phyloP scores from a whole-genome alignment of 371 early-diverging fungal genomes.

The Funneliformis caledonium region DNA sequence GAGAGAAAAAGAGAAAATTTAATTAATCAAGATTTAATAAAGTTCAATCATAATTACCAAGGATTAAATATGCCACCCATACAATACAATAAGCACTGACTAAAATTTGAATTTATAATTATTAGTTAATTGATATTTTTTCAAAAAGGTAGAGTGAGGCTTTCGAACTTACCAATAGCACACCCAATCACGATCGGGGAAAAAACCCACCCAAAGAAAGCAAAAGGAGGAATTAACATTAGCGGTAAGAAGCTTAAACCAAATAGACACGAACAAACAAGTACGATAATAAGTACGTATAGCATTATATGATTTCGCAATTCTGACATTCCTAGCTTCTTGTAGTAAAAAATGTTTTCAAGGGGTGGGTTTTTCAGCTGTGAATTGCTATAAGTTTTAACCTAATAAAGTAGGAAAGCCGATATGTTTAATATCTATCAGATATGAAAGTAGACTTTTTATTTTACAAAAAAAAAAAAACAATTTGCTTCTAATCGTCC shows the following conservation, averaged over 20 bases:
- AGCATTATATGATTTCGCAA: neutral
- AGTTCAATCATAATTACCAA: constrained; percentile 1
- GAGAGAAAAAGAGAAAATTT: neutral
- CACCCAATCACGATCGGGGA: neutral
- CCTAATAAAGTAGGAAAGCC: neutral
- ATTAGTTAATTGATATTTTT: neutral
- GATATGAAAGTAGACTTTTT: no score
- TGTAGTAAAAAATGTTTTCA: neutral
- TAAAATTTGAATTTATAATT: neutral
- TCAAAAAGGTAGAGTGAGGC: neutral
- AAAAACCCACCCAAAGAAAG: constrained; percentile 28
- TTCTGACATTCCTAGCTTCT: neutral
- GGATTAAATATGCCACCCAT: constrained; percentile 25
- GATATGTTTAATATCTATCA: neutral
- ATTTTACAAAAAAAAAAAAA: no score
- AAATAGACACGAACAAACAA: constrained; percentile 7
- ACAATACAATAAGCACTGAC: constrained; percentile 27
- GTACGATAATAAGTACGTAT: neutral
- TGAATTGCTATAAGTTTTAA: neutral
- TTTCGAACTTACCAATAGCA: neutral
- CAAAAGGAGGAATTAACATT: constrained; percentile 33
- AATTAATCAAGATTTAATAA: neutral
- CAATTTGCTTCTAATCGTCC: no score
- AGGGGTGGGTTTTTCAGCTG: neutral
- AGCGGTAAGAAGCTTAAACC: constrained; percentile 15